A percentile compares a stretch with the other conserved stretches of the same genome.
phyloP scores from a whole-genome alignment of 495 filamentous ascomycete species.

The Talaromyces ruber region DNA sequence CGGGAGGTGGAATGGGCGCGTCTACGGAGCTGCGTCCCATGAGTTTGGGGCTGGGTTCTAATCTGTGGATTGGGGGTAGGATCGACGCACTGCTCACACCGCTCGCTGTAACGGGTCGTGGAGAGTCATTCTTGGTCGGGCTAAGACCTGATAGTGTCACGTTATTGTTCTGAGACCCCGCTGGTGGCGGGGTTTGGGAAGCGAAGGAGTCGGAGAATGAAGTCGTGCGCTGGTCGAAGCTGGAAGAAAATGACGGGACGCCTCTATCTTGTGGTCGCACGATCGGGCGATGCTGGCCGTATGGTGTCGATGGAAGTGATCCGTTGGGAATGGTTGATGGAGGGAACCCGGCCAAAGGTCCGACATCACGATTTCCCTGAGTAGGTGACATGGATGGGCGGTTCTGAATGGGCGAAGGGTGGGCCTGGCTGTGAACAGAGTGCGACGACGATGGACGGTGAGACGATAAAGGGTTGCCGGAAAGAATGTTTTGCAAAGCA shows the following conservation, averaged over 20 bases:
- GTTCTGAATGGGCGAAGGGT: slow-evolving; percentile 34
- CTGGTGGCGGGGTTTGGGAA: slow-evolving; percentile 22
- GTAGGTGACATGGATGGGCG: slow-evolving; percentile 42
- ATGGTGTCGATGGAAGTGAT: slow-evolving; percentile 25
- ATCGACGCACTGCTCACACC: slow-evolving; percentile 36
- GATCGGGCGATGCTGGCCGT: slow-evolving; percentile 23
- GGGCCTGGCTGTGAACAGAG: slow-evolving; percentile 26
- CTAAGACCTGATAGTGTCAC: slow-evolving; percentile 57
- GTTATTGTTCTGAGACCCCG: slow-evolving; percentile 36
- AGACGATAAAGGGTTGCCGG: slow-evolving; percentile 22
- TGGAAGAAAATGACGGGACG: slow-evolving; percentile 24
- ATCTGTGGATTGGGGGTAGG: slow-evolving; percentile 38
- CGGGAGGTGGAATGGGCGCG: slow-evolving; percentile 35
- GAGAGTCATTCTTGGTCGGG: slow-evolving; percentile 66
- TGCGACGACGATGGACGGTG: slow-evolving; percentile 40
- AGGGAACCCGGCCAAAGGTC: slow-evolving; percentile 38
- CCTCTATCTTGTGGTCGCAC: slow-evolving; percentile 21
- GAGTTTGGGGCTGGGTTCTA: slow-evolving; percentile 41
- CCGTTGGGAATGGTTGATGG: slow-evolving; percentile 19
- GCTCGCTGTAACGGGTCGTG: slow-evolving; percentile 39
- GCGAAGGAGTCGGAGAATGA: slow-evolving; percentile 33
- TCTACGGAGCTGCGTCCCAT: slow-evolving; percentile 41
- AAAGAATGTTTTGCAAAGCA: slow-evolving; percentile 16
- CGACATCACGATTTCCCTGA: slow-evolving; percentile 38
- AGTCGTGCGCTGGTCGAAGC: slow-evolving; percentile 18